These are phyloP conservation scores for Coemansia sp. DNA, from an alignment of 192 early-diverging fungal genomes.

Conservation along the genomic window DNA sequence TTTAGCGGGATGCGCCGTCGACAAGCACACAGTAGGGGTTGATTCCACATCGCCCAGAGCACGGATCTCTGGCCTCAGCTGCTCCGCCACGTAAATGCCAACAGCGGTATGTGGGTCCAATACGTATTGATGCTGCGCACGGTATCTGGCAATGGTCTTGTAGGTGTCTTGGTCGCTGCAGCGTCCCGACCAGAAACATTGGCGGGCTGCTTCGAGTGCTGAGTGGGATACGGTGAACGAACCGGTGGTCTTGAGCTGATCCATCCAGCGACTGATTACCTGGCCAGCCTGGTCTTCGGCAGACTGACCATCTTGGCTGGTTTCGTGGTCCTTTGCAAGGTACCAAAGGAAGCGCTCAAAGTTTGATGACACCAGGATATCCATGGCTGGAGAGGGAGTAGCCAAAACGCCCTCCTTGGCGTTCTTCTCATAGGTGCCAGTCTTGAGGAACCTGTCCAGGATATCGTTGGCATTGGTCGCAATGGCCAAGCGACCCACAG, in stretches of 20 bases:
- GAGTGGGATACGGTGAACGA: conserved; percentile 64
- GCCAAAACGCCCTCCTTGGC: conserved; percentile 57
- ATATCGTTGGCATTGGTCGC: conserved; percentile 99
- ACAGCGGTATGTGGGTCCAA: conserved; percentile 97
- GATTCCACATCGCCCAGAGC: conserved; percentile 4
- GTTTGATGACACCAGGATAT: conserved; percentile 93
- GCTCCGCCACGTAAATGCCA: conserved; percentile 82
- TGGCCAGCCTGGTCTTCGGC: conserved; percentile 54
- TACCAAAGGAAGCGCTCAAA: conserved; percentile 98
- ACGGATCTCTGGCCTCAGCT: conserved; percentile 18
- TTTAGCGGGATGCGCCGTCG: conserved; percentile 95
- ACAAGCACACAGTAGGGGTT: conserved; percentile 60
- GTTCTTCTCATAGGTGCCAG: conserved; percentile 80
- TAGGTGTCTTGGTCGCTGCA: conserved; percentile 73
- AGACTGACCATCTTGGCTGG: conserved; percentile 25
- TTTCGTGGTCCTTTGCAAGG: conserved; percentile 61
- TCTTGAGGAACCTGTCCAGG: conserved; percentile 84
- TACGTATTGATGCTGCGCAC: conserved; percentile 60
- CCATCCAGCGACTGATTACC: conserved; percentile 73
- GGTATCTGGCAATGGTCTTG: conserved; percentile 72
- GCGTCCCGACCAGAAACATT: conserved; percentile 68
- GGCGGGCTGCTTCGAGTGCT: conserved; percentile 62
- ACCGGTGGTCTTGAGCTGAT: conserved; percentile 63
- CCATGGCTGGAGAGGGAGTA: conserved; percentile 95
- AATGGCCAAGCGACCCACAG: conserved; percentile 71